Evolutionary conservation across 805 yeast genomes (phyloP), one percentile per base, ranked within the genome.

Genomic region (Jamesozyma spencerorum): DNA sequence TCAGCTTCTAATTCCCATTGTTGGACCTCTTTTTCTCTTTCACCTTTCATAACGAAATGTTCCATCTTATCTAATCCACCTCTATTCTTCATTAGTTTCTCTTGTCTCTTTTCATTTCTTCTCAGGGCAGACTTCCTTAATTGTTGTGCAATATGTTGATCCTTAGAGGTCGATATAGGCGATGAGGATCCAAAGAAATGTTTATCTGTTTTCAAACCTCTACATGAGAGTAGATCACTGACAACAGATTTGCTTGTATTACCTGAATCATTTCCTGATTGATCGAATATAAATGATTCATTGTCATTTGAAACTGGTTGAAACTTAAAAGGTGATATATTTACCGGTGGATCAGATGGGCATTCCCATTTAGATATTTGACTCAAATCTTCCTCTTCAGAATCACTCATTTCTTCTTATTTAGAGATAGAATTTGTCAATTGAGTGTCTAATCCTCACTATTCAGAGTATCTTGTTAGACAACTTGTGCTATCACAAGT

Each of bases 1-100:
- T 45, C 44, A 2, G 60, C 59, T 36, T 51, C 49, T 14, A 14
- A 4, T 24, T 47, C 43, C 30, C 52, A 37, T 3, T 37, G 17
- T 15, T 45, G 37, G 18, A 43, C 28, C 31, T 57, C 57, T 28
- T 41, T 34, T 14, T 22, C 34, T 10, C 43, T 40, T 33, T 55
- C 60, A 11, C 50, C 42, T 11, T 44, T 38, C 56, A 56, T 51
- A 4, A 59, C 48, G 31, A 57, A 55, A 5, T 46, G 35, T 36
- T 56, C 62, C 63, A 59, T 57, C 17, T 39, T 39, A 3, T 47
- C 50, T 12, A 45, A 15, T 0, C 63, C 62, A 20, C 63, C 60
- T 19, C 62, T 46, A 33, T 26, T 40, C 10, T 38, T 8, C n/a
- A 42, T 5, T 14, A 18, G 6, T 19, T 30, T 41, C 5, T 37